Percentiles rank a stretch among this genome's conserved stretches.
Evolutionary conservation across 2,329 filamentous ascomycete genomes (phyloP).

Genomic region (Epichloe gansuensis): DNA sequence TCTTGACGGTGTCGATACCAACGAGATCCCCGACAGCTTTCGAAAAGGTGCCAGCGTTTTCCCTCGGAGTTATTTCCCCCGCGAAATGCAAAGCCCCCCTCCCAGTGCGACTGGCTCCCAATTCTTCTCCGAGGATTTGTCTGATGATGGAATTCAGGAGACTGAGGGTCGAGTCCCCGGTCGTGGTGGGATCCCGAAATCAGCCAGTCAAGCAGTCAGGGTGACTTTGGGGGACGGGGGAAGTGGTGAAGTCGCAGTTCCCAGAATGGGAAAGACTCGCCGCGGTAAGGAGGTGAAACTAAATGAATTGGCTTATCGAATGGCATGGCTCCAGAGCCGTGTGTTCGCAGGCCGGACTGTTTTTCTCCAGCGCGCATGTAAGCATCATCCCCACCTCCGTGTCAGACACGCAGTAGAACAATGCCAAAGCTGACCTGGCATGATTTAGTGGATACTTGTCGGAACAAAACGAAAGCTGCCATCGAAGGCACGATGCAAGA

Average conservation of each 20-base stretch:
- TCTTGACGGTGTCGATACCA: conserved; percentile 85
- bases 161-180: conserved; percentile 33
- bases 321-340: conserved; percentile 93
- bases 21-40: conserved; percentile 93
- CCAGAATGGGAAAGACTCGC: conserved; percentile 55
- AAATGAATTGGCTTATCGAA: conserved; percentile 85
- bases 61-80: conserved; percentile 80
- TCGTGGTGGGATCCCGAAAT: conserved; percentile 21
- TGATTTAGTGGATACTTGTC: conserved; percentile 75
- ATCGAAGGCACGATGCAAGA: conserved; percentile 72
- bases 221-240: conserved; percentile 55
- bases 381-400: conserved; percentile 28
- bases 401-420: no score
- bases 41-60: conserved; percentile 82
- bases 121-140: conserved; percentile 57
- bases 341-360: conserved; percentile 77
- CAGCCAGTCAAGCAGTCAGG: conserved; percentile 34
- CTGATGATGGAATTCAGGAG: conserved; percentile 41
- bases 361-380: conserved; percentile 83
- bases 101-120: conserved; percentile 60
- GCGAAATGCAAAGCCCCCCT: conserved; percentile 85
- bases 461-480: conserved; percentile 75
- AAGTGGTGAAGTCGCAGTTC: conserved; percentile 62
- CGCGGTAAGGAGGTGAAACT: conserved; percentile 76
- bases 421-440: background rate